phyloP scores from a whole-genome alignment of 768 basidiomycete species.

The Suillus subaureus region DNA sequence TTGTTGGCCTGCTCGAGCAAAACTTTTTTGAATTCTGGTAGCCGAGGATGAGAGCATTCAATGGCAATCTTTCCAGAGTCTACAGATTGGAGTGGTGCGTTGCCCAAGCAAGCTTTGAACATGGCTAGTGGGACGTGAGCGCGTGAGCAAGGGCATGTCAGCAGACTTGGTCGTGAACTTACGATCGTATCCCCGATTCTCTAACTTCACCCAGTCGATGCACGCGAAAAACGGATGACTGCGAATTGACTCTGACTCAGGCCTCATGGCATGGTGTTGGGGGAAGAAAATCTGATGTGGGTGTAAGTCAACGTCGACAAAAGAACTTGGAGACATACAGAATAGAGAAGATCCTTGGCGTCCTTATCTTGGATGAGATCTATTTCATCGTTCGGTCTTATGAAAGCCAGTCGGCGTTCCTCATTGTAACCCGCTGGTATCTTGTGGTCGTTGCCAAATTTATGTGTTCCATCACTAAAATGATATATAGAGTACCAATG shows the following conservation, averaged over 20 bases:
- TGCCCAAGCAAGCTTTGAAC: slow-evolving; percentile 4
- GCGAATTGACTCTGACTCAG: slow-evolving; percentile 13
- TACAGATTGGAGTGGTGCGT: not conserved
- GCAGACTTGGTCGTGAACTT: not conserved
- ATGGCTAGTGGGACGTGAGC: not conserved
- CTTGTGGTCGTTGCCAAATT: not conserved
- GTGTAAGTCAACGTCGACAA: not conserved
- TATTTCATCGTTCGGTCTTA: slow-evolving; percentile 9
- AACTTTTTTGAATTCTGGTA: not conserved
- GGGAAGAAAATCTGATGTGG: slow-evolving; percentile 6
- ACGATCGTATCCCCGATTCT: slow-evolving; percentile 13
- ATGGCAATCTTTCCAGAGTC: slow-evolving; percentile 2
- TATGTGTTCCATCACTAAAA: not conserved
- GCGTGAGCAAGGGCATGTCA: not conserved
- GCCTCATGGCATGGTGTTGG: slow-evolving; percentile 11
- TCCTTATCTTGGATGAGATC: slow-evolving; percentile 9
- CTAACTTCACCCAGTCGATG: slow-evolving; percentile 13
- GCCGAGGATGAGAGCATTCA: not conserved
- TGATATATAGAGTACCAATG: slow-evolving; percentile 13
- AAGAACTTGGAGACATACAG: not conserved
- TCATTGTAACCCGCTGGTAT: not conserved
- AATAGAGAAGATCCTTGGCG: slow-evolving; percentile 13
- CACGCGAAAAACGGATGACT: slow-evolving; percentile 13
- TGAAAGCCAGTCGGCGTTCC: not conserved
- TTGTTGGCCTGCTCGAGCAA: not conserved